These are phyloP conservation scores for Botrytis medusae DNA, from an alignment of 2,329 filamentous ascomycete species.

Conservation along the genomic window DNA sequence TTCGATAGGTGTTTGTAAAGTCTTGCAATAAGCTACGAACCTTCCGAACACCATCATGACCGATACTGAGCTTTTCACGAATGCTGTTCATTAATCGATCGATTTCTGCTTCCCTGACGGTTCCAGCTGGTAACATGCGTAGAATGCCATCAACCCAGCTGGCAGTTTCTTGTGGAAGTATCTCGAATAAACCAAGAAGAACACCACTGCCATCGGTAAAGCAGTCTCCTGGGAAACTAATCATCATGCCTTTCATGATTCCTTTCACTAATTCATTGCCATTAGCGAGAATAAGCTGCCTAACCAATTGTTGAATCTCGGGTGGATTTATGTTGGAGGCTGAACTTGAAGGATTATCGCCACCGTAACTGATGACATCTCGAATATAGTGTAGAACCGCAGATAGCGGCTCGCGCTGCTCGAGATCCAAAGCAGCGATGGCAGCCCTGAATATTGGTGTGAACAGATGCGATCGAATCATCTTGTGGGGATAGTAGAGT, in stretches of 20 bases:
- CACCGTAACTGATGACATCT: constrained; percentile 86
- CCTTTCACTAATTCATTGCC: constrained; percentile 82
- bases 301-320: constrained; percentile 72
- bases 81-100: constrained; percentile 80
- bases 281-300: constrained; percentile 65
- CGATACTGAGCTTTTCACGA: constrained; percentile 71
- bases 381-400: constrained; percentile 91
- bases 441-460: constrained; percentile 83
- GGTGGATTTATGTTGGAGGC: constrained; percentile 59
- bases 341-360: constrained; percentile 67
- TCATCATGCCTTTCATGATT: constrained; percentile 97
- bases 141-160: constrained; percentile 83
- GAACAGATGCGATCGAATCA: constrained; percentile 77
- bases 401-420: constrained; percentile 88
- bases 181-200: constrained; percentile 83
- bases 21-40: constrained; percentile 87
- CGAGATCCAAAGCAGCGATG: constrained; percentile 79
- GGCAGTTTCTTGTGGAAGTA: constrained; percentile 77
- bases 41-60: constrained; percentile 63
- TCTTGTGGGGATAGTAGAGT: constrained; percentile 84
- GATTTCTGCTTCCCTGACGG: constrained; percentile 75
- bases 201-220: constrained; percentile 93
- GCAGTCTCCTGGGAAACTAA: constrained; percentile 93
- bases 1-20: constrained; percentile 91
- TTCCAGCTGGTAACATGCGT: constrained; percentile 77